Percentiles rank a stretch among this genome's conserved stretches.
phyloP scores from a whole-genome alignment of 1,284 basidiomycete species.

The Pseudozyma sp. region DNA sequence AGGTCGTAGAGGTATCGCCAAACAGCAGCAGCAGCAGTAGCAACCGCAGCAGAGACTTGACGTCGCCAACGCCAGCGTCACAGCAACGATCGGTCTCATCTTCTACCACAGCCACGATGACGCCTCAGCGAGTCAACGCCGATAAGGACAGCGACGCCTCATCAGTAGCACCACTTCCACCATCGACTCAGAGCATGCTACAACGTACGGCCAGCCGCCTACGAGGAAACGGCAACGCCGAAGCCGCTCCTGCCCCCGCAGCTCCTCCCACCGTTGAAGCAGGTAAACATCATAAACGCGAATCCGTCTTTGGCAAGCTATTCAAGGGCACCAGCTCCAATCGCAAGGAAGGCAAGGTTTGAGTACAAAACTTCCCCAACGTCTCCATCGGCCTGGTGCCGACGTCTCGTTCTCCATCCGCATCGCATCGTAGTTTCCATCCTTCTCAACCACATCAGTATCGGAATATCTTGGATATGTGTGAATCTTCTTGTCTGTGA shows the following conservation, averaged over 20 bases:
- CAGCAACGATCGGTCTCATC: slow-evolving; percentile 23
- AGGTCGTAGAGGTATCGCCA: not conserved
- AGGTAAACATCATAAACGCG: slow-evolving; percentile 19
- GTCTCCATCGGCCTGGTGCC: no score
- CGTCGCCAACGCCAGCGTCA: slow-evolving; percentile 1
- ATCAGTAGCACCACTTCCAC: not conserved
- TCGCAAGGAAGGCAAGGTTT: slow-evolving; percentile 40
- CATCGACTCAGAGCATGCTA: slow-evolving; percentile 22
- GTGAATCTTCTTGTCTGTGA: no score
- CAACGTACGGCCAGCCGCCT: slow-evolving; percentile 33
- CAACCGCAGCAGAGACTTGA: not conserved
- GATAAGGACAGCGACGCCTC: slow-evolving; percentile 1
- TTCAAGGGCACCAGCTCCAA: slow-evolving; percentile 27
- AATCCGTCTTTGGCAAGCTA: slow-evolving; percentile 46
- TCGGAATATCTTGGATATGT: no score
- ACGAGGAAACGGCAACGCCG: slow-evolving; percentile 6
- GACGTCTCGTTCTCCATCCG: not conserved
- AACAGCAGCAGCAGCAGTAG: no score
- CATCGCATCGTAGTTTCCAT: not conserved
- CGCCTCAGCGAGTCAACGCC: slow-evolving; percentile 7
- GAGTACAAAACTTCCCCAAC: not conserved
- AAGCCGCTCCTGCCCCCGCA: not conserved
- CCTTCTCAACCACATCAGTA: no score
- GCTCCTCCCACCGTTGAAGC: not conserved
- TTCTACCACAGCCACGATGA: slow-evolving; percentile 28